Evolutionary conservation across 257 asterid genomes (phyloP), one percentile per base, ranked within the genome.

Genomic region (Jacaranda copaia): DNA sequence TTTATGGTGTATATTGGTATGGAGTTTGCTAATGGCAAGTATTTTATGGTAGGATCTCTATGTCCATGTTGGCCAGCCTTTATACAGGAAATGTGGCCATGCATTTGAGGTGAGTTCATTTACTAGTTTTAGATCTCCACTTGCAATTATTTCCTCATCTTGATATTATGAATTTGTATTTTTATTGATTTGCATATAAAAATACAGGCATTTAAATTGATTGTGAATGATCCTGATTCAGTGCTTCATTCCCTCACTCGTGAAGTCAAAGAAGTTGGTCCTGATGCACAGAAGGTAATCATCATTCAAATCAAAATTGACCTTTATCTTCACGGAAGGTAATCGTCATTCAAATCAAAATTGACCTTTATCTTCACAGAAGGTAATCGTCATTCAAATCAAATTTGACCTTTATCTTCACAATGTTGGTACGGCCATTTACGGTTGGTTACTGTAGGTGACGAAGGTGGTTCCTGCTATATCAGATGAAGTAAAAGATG

Each of bases 1-100:
- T 75, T 25, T 46, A 6, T 70, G 66, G 18, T 60, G 18, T 45
- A 15, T 62, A 15, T 8, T 63, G 48, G 15, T 60, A 49, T 8
- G 66, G 4, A 39, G 39, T 72, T 78, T 79, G 73, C 77, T 81
- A 49, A 81, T 62, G 62, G 11, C 32, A 40, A 74, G 58, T 76
- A 71, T 6, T 62, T 59, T 81, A 36, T 88, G 74, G 67, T 88
- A 95, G 99, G 97, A 95, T 82, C 90, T 93, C 56, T 95, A 95
- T 72, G 70, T 95, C 81, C 99, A 93, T 65, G 91, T 93, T 43
- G 97, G 99, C 70, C 90, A 97, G 99, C 99, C 99, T 48, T 83
- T 95, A 74, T 93, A 95, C 91, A 85, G 84, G 87, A 95, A 90
- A 85, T 89, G 90, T 81, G 97, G 98, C 59, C 99, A 95, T 87